Base-by-base conservation (phyloP, 352 stramenopile genomes). In the Thalassiosira ordinaria region DNA sequence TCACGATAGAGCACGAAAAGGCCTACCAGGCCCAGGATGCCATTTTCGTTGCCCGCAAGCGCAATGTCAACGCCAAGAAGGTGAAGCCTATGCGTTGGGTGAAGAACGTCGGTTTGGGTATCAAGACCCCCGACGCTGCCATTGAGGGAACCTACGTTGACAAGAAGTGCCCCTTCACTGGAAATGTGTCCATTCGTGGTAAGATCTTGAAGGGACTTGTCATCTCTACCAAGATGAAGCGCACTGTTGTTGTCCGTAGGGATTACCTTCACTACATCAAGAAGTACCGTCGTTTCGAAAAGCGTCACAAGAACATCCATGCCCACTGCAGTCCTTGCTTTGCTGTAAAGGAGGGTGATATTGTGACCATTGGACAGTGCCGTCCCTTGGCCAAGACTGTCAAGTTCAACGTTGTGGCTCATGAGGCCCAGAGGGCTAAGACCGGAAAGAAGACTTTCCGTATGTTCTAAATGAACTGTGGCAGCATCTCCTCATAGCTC, bases 81-180 rank as follows among this genome's bases (percentile, higher is more conserved):
- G 96, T 97, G 84, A 98, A 98, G 94, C 93, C 96, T 73, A 97
- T 97, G 78, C 96, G 97, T 62, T 99, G 97, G 86, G 96, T 97
- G 72, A 98, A 98, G 89, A 97, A 97, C 81, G 95, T 99, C 77
- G 97, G 97, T 74, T 95, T 99, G 68, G 97, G 97, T 74, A 98
- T 99, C 95, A 99, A 99, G 95, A 99, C 97, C 61, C 97, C 97
- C 59, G 98, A 98, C 90, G 84, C 91, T 44, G 97, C 96, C 77
- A 98, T 95, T 67, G 89, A 96, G 74, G 97, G 96, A 82, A 97
- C 93, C 84, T 99, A 99, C 91, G 95, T 99, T 46, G 97, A 99
- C 96, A 99, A 99, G 94, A 99, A 99, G 95, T 99, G 97, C 93
- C 97, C 97, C 68, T 99, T 99, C 95, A 99, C 97, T 41, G 97